A percentile compares a stretch with the other conserved stretches of the same genome.
These are phyloP conservation scores for Boletus chippewaensis DNA, from an alignment of 1,284 basidiomycete species.

Conservation along the genomic window DNA sequence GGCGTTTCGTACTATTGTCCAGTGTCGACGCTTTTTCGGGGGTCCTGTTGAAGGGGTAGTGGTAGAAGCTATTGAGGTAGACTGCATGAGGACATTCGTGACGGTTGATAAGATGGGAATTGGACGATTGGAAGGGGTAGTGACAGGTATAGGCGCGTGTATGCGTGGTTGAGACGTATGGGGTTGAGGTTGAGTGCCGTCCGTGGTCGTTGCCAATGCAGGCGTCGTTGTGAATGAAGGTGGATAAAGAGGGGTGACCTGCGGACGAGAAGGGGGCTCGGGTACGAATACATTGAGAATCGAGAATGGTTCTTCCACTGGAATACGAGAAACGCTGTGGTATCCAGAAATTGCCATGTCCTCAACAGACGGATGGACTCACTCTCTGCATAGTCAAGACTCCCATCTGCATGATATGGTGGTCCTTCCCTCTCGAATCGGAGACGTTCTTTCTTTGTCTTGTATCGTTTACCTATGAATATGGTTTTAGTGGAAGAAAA, in stretches of 20 bases:
- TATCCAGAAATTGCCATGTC: neutral
- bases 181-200: conserved; percentile 8
- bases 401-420: conserved; percentile 60
- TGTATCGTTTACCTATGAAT: conserved; percentile 58
- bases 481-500: neutral
- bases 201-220: neutral
- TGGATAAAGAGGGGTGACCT: conserved; percentile 51
- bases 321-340: neutral
- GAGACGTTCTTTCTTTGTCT: conserved; percentile 70
- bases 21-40: conserved; percentile 32
- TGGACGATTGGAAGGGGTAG: conserved; percentile 14
- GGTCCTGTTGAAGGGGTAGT: neutral
- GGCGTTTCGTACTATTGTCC: conserved; percentile 37
- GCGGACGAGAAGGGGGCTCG: conserved; percentile 47
- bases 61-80: neutral
- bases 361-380: conserved; percentile 10
- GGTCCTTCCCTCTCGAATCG: conserved; percentile 67
- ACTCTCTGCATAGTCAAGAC: conserved; percentile 68
- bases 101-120: conserved; percentile 17
- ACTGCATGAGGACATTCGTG: conserved; percentile 1
- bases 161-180: neutral
- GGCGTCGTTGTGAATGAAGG: conserved; percentile 25
- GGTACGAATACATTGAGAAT: conserved; percentile 57
- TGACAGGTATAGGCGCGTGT: conserved; percentile 11
- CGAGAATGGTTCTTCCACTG: conserved; percentile 75